Base-by-base conservation (phyloP, 1,284 basidiomycete species). In the Irpex lacteus region DNA sequence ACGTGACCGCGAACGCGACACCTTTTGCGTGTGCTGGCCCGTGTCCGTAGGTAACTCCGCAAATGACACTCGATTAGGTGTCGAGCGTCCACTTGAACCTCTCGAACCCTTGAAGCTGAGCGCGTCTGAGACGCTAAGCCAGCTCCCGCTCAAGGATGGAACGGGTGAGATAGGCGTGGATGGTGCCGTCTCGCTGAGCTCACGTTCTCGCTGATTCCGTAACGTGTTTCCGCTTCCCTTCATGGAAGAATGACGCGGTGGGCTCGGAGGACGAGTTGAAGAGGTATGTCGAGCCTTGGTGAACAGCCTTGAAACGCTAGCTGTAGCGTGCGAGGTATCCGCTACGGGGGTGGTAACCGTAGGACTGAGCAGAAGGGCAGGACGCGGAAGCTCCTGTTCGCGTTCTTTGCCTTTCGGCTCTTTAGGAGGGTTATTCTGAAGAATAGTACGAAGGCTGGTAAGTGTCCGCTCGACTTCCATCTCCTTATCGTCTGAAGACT, bases 31-130 rank as follows among this genome's bases (percentile, higher is more conserved):
- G 55, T 70, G 70, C 68, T 66, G 63, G 53, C 66, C 63, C 54
- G 75, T 72, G 69, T 91, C 89, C 0, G 34, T 21, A 9, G 89
- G 88, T 40, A 90, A 78, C 73, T 88, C 82, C 34, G 89, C 89
- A 67, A 92, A 92, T 66, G 86, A 89, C 60, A 92, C 92, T 32
- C 86, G 81, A 66, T 89, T 90, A 4, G 90, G 90, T n/a, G 90
- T 91, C 38, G 85, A 86, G 18, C 72, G 70, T 7, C 76, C 77
- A 3, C 54, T 56, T 6, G 76, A 78, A 5, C 76, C 77, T 2
- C 26, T 56, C 21, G 76, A 78, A 72, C 70, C 61, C 68, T 70
- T 36, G 73, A 74, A 21, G 63, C 68, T 40, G 69, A 71, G 68
- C 38, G 68, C 65, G 64, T 71, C 72, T n/a, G 66, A 70, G 6